A percentile compares a stretch with the other conserved stretches of the same genome.
Evolutionary conservation across 2,329 filamentous ascomycete species (phyloP).

Genomic region (Colletotrichum horii): DNA sequence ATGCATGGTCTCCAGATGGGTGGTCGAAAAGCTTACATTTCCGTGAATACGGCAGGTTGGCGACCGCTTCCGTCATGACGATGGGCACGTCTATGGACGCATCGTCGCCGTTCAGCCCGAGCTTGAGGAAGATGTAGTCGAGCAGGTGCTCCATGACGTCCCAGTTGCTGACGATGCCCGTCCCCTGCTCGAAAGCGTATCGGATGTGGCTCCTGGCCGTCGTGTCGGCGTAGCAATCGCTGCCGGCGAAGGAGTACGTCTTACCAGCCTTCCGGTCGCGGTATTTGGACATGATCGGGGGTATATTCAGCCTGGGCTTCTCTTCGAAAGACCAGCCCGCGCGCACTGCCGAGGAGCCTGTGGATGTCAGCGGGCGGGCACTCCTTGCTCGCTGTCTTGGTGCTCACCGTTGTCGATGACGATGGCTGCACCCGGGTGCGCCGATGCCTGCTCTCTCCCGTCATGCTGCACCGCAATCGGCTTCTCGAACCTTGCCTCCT

Average conservation of each 20-base stretch:
- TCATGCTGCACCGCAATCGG: constrained; percentile 62
- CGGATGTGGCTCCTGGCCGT: constrained; percentile 90
- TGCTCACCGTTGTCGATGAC: constrained; percentile 93
- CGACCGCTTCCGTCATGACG: constrained; percentile 94
- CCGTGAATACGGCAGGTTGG: constrained; percentile 86
- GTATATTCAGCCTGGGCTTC: constrained; percentile 78
- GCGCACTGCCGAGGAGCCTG: constrained; percentile 87
- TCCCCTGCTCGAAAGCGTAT: constrained; percentile 88
- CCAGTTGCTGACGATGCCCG: constrained; percentile 94
- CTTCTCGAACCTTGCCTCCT: constrained; percentile 66
- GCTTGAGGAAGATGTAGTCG: constrained; percentile 93
- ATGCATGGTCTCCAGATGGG: constrained; percentile 19
- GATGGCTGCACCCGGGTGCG: constrained; percentile 72
- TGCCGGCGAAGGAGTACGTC: constrained; percentile 90
- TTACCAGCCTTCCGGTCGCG: constrained; percentile 92
- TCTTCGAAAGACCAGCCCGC: constrained; percentile 96
- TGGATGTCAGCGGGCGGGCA: constrained; percentile 11
- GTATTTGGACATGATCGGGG: constrained; percentile 93
- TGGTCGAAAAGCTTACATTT: constrained; percentile 64
- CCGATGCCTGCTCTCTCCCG: constrained; percentile 72
- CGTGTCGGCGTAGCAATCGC: constrained; percentile 93
- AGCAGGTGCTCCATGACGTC: constrained; percentile 95
- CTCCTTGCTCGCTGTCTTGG: neutral
- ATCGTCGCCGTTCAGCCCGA: constrained; percentile 80
- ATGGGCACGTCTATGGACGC: constrained; percentile 84